These are phyloP conservation scores for Hura crepitans DNA, from an alignment of 441 rosid genomes.

Conservation along the genomic window DNA sequence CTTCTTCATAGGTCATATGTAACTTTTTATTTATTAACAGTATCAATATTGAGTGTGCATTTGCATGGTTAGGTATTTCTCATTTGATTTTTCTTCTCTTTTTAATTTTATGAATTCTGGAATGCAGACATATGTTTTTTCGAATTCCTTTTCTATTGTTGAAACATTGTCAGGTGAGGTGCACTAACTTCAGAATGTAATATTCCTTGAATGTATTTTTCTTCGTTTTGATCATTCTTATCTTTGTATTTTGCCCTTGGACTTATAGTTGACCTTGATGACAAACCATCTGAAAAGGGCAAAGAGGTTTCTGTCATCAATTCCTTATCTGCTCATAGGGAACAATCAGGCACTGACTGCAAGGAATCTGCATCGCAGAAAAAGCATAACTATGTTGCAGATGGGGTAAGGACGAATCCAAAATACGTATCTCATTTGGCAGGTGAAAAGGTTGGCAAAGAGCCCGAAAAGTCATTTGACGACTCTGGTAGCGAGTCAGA, in stretches of 20 bases:
- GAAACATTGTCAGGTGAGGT: constrained; percentile 84
- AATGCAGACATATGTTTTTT: constrained; percentile 91
- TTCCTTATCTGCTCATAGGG: constrained; percentile 41
- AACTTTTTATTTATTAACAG: not conserved
- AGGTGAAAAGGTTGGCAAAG: constrained; percentile 39
- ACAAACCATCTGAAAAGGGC: constrained; percentile 50
- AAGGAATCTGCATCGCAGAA: constrained; percentile 42
- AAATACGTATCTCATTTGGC: constrained; percentile 39
- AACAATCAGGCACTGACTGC: constrained; percentile 37
- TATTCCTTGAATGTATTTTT: constrained; percentile 4
- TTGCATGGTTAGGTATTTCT: constrained; percentile 8
- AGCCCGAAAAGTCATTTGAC: constrained; percentile 34
- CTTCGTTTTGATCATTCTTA: constrained; percentile 18
- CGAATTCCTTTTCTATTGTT: constrained; percentile 85
- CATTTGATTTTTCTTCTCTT: constrained; percentile 23
- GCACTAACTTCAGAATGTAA: constrained; percentile 22
- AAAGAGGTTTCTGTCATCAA: constrained; percentile 32
- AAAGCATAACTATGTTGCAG: constrained; percentile 36
- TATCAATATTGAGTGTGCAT: not conserved
- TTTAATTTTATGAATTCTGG: constrained; percentile 25
- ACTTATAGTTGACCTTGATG: constrained; percentile 53
- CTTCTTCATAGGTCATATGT: constrained; percentile 5
- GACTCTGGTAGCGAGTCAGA: constrained; percentile 36
- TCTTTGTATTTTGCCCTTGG: constrained; percentile 18
- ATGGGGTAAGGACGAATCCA: constrained; percentile 35